Evolutionary conservation across 164 flowering plant genomes (phyloP).

Genomic region (Echeveria elegans): DNA sequence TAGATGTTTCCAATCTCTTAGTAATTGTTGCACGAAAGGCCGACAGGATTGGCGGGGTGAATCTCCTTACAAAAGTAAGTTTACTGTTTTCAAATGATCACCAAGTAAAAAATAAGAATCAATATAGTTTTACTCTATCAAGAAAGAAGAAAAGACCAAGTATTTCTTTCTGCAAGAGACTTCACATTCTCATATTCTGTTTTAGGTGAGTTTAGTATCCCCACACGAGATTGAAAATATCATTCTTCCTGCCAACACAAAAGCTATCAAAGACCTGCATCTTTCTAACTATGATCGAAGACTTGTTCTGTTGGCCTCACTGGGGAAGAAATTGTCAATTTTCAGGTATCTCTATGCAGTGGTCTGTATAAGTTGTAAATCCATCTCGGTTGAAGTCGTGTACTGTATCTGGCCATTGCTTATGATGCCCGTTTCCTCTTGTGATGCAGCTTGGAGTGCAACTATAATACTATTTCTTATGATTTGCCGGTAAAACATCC

Average conservation of each 20-base stretch:
- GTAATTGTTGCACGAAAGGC: conserved; percentile 51
- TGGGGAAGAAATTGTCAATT: conserved; percentile 71
- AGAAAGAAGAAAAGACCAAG: no score
- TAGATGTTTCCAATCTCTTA: conserved; percentile 41
- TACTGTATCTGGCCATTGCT: conserved; percentile 7
- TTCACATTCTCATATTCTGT: conserved; percentile 9
- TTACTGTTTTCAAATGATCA: neutral
- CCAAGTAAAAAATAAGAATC: no score
- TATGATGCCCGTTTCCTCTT: conserved; percentile 12
- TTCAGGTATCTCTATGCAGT: conserved; percentile 77
- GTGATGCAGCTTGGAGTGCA: conserved; percentile 64
- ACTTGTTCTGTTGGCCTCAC: conserved; percentile 60
- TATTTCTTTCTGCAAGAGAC: neutral
- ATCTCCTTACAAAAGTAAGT: conserved; percentile 64
- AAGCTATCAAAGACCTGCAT: conserved; percentile 51
- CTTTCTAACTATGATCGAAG: conserved; percentile 20
- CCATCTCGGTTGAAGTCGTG: no score
- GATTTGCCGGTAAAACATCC: conserved; percentile 61
- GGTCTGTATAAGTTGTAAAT: neutral
- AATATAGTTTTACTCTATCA: no score
- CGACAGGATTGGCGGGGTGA: conserved; percentile 37
- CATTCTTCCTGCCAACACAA: conserved; percentile 42
- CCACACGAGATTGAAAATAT: conserved; percentile 63
- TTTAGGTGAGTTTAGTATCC: conserved; percentile 64
- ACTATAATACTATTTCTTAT: conserved; percentile 53